Evolutionary conservation across 2,329 filamentous ascomycete genomes (phyloP), one percentile per base, ranked within the genome.

Genomic region (Arthrobotrys iridis): DNA sequence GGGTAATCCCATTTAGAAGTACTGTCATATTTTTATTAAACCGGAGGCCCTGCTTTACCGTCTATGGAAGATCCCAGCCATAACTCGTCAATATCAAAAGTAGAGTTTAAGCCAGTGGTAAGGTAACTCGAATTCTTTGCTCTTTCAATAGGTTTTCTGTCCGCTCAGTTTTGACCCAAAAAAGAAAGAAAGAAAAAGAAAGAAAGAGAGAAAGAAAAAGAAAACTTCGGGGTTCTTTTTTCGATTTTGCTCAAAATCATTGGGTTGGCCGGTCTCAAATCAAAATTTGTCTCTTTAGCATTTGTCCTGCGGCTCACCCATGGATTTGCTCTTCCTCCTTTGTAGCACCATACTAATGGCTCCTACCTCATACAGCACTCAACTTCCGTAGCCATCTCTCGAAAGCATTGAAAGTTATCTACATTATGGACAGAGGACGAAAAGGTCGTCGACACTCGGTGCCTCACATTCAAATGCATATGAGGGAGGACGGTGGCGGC

Each of bases 341-440:
- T 68, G 63, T 68, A 68, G 64, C 63, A 68, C 71, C 63, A 67
- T 64, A 64, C 71, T 75, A 40, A 75, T 75, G 57, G 52, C 33
- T 59, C 45, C 57, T 75, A 62, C 46, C 63, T 68, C 13, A 48
- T 68, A 64, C 62, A 75, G 71, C 63, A 57, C 63, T 30, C 58
- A 50, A 63, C 63, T 68, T 57, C 46, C 41, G 55, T 43, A 50
- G 26, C 48, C 6, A 41, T 41, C 48, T 62, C 50, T 60, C 18
- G 37, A 41, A 63, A 48, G 18, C 43, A 46, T 26, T 28, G 24
- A 26, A 50, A 35, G 28, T 3, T 35, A 52, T 28, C 26, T 63
- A n/a, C 40, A 57, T 18, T 41, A 75, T 75, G 71, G 57, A 68
- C 7, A 64, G 70, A 59, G 40, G 18, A n/a, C 62, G 48, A 28